phyloP scores from a whole-genome alignment of 2,329 filamentous ascomycete genomes.

The Xylaria sp. region DNA sequence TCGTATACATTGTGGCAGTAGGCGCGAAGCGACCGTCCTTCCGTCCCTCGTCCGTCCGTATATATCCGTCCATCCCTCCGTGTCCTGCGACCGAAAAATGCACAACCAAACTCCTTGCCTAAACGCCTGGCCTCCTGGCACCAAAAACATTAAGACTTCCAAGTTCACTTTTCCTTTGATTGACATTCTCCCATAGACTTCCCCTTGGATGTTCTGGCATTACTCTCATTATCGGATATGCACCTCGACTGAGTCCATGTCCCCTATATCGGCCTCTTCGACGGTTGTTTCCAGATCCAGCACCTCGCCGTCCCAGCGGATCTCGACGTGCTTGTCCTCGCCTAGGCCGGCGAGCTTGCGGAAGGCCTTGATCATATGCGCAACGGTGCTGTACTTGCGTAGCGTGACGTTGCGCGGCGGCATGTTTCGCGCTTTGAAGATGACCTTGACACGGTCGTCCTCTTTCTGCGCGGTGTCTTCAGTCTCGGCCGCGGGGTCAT shows the following conservation, averaged over 20 bases:
- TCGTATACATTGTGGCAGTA: conserved; percentile 10
- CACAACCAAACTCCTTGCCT: neutral
- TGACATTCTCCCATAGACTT: neutral
- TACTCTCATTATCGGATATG: conserved; percentile 64
- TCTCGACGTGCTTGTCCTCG: conserved; percentile 63
- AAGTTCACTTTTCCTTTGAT: neutral
- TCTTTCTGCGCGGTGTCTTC: conserved; percentile 38
- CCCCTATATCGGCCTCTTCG: conserved; percentile 75
- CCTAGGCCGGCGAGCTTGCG: conserved; percentile 64
- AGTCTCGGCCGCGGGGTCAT: conserved; percentile 40
- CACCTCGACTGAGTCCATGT: conserved; percentile 81
- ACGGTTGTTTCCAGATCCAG: conserved; percentile 71
- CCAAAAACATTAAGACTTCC: neutral
- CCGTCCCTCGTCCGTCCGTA: neutral
- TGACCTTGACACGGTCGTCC: conserved; percentile 56
- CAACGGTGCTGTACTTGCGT: conserved; percentile 66
- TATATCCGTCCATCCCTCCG: conserved; percentile 14
- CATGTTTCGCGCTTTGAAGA: conserved; percentile 64
- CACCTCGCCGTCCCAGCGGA: conserved; percentile 81
- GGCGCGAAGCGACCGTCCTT: conserved; percentile 1
- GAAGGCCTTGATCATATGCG: conserved; percentile 71
- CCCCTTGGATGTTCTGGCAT: neutral
- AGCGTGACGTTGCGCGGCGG: conserved; percentile 64
- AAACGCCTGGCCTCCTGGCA: conserved; percentile 6
- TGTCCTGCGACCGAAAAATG: neutral